phyloP scores from a whole-genome alignment of 352 stramenopile genomes.

The Elongisporangium anandrum region DNA sequence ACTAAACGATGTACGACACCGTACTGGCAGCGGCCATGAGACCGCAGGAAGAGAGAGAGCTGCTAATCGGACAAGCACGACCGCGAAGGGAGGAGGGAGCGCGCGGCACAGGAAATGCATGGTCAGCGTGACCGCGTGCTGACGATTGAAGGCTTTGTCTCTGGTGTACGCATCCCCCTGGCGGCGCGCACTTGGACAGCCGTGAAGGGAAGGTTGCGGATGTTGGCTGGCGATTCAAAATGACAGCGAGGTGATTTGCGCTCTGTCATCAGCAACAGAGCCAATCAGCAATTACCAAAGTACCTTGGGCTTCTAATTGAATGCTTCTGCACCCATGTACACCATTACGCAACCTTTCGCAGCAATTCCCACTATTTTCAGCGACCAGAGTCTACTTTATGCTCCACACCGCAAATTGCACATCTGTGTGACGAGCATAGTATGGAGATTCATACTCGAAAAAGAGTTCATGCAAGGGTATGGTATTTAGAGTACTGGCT shows the following conservation, averaged over 20 bases:
- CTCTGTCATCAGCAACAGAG: not conserved
- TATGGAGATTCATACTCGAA: not conserved
- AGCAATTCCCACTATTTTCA: not conserved
- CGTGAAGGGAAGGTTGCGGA: too few relatives aligned
- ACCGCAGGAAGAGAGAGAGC: not conserved
- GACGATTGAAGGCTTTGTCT: not conserved
- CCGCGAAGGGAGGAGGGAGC: not conserved
- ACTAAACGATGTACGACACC: not conserved
- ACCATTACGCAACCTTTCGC: not conserved
- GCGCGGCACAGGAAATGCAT: not conserved
- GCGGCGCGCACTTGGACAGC: not conserved
- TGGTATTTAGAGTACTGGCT: not conserved
- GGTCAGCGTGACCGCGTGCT: not conserved
- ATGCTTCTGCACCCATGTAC: not conserved
- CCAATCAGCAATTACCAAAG: not conserved
- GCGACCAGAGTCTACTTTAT: not conserved
- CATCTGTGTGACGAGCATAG: not conserved
- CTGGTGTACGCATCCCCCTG: not conserved
- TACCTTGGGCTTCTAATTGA: not conserved
- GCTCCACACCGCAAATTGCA: not conserved
- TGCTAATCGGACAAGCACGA: not conserved
- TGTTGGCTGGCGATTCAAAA: not conserved
- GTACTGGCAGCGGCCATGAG: not conserved
- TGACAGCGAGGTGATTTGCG: not conserved
- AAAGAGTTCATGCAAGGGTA: not conserved